These are phyloP conservation scores for Naematelia aurantialba DNA, from an alignment of 768 basidiomycete genomes.

Conservation along the genomic window DNA sequence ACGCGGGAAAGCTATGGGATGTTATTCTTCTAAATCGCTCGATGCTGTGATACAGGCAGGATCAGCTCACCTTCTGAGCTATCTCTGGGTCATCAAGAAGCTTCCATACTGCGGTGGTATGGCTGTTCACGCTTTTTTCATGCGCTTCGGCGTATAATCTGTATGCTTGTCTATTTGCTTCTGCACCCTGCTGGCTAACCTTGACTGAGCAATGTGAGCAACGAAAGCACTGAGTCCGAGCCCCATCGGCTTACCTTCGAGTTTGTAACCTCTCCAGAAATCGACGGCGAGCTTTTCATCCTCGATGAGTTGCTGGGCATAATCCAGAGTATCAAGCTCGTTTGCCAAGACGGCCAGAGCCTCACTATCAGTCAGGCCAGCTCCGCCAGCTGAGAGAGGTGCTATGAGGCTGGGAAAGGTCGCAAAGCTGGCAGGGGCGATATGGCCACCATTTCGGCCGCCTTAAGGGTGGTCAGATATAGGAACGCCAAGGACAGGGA, in stretches of 20 bases:
- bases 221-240: no score
- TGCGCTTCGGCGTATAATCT: not conserved
- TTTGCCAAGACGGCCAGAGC: conserved; percentile 29
- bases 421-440: conserved; percentile 26
- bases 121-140: not conserved
- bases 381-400: conserved; percentile 26
- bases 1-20: conserved; percentile 16
- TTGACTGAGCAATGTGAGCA: not conserved
- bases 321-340: conserved; percentile 33
- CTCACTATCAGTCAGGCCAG: conserved; percentile 31
- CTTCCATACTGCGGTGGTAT: not conserved
- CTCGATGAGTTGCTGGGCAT: conserved; percentile 26
- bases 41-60: not conserved
- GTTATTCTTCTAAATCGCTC: not conserved
- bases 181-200: not conserved
- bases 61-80: not conserved
- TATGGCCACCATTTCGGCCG: conserved; percentile 35
- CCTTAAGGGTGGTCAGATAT: conserved; percentile 16
- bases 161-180: not conserved
- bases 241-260: conserved; percentile 26
- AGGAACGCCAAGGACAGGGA: not conserved
- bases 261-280: conserved; percentile 38
- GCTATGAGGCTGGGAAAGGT: conserved; percentile 12
- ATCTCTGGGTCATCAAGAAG: not conserved
- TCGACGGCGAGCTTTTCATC: conserved; percentile 30